These are phyloP conservation scores for Oidium heveae DNA, from an alignment of 2,329 filamentous ascomycete species.

Conservation along the genomic window DNA sequence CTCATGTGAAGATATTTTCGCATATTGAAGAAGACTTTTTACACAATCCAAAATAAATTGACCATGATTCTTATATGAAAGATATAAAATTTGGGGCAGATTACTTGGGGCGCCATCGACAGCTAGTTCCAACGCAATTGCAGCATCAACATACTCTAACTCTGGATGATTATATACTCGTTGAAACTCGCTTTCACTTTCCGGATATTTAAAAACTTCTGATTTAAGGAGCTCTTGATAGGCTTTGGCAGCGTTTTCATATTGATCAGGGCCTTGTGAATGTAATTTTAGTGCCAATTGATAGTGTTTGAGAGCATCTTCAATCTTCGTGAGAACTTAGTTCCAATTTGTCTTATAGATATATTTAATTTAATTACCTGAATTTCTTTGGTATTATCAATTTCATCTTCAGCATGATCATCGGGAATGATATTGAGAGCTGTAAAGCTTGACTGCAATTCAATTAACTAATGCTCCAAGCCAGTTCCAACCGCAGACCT, in stretches of 20 bases:
- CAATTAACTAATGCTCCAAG: neutral
- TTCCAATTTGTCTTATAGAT: neutral
- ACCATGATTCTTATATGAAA: conserved; percentile 87
- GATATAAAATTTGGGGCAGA: conserved; percentile 67
- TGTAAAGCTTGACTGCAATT: conserved; percentile 27
- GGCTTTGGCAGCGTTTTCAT: conserved; percentile 50
- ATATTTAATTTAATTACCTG: conserved; percentile 23
- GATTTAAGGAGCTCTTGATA: conserved; percentile 72
- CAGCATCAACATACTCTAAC: conserved; percentile 21
- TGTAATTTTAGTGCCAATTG: conserved; percentile 79
- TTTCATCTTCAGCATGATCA: conserved; percentile 67
- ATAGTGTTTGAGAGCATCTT: conserved; percentile 87
- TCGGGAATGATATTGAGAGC: conserved; percentile 89
- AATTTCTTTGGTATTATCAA: conserved; percentile 87
- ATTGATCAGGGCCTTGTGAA: conserved; percentile 56
- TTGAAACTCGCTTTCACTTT: conserved; percentile 64
- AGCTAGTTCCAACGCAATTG: conserved; percentile 25
- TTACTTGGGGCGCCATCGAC: conserved; percentile 55
- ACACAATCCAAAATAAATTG: conserved; percentile 68
- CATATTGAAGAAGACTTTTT: conserved; percentile 22
- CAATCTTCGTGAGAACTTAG: conserved; percentile 29
- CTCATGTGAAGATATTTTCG: conserved; percentile 16
- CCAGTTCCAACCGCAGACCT: too few species aligned
- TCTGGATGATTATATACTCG: conserved; percentile 35
- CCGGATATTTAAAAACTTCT: conserved; percentile 81